Conservation (phyloP, 495 filamentous ascomycete genomes). For the Aspergillus nanangensis region DNA sequence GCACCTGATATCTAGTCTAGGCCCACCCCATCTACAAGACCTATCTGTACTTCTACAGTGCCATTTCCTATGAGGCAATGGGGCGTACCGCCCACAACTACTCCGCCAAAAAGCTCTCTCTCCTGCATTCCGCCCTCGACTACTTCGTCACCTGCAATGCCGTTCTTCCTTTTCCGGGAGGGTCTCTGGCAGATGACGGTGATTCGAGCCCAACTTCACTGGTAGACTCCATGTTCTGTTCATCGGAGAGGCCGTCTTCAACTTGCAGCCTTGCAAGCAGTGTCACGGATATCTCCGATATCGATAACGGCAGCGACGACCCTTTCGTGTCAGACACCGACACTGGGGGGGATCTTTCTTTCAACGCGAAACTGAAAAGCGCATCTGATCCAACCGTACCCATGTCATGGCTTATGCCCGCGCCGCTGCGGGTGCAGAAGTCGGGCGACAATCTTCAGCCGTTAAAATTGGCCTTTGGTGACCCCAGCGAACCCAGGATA, state of each 20-base stretch:
- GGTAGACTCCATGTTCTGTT: conserved; percentile 4
- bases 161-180: conserved; percentile 15
- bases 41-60: conserved; percentile 43
- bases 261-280: conserved; percentile 14
- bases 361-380: not conserved
- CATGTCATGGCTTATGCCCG: conserved; percentile 13
- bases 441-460: not conserved
- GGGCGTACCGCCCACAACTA: conserved; percentile 37
- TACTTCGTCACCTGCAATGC: conserved; percentile 21
- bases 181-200: not conserved
- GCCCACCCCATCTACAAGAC: conserved; percentile 30
- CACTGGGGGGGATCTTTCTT: not conserved
- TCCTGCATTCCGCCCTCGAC: conserved; percentile 30
- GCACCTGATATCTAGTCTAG: too few species aligned
- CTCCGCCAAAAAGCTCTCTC: conserved; percentile 33
- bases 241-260: conserved; percentile 7
- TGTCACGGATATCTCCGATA: conserved; percentile 25
- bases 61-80: conserved; percentile 39
- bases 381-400: not conserved
- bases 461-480: not conserved
- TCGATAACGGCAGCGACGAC: conserved; percentile 18
- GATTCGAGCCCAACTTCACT: conserved; percentile 4
- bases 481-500: not conserved
- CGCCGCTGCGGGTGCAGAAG: conserved; percentile 26
- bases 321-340: conserved; percentile 22